Base-by-base conservation (phyloP, 371 early-diverging fungal species). In the Mucor mucedo region DNA sequence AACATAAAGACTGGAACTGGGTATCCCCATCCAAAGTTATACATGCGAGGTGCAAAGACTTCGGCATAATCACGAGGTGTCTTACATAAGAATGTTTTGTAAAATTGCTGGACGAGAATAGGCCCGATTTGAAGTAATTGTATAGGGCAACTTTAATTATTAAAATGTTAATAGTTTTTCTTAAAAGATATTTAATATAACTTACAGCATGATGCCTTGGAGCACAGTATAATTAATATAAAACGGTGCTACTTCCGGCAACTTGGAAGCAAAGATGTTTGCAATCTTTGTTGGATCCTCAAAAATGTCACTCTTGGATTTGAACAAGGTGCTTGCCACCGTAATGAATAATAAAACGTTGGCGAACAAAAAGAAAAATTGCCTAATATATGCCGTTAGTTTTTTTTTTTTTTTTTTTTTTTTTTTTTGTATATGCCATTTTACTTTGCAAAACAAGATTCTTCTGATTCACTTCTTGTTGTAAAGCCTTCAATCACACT, bases 291-390 rank as follows among this genome's bases (percentile, higher is more conserved):
- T 85, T 1, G 92, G 90, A 50, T 84, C 82, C 32, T 87, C 82
- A 53, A 90, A 71, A 4, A 92, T 88, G 33, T 93, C 88, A 40
- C 84, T 77, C 48, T 94, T 60, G 13, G 90, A 79, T 48, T 89
- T 82, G 75, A 91, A 90, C 56, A 94, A 71, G 0, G 94, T 91
- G 39, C 87, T 85, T 4, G 92, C 91, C 8, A 95, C 78, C 5
- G 91, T 89, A 72, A 93, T 91, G 10, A 95, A 87, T 55, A 98
- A 76, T 42, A 98, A 72, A 7, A 96, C 89, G 74, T 95, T 98
- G 79, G 92, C 89, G 32, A 96, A 72, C 55, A 90, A 85, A 65
- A 95, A 96, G 57, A 90, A 89, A 72, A 92, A 96, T 75, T 94
- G 92, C 69, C 93, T 93, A 69, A 66, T 66, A 65, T 75, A 76